phyloP scores from a whole-genome alignment of 1,139 yeast species.

The Pichia terricola region DNA sequence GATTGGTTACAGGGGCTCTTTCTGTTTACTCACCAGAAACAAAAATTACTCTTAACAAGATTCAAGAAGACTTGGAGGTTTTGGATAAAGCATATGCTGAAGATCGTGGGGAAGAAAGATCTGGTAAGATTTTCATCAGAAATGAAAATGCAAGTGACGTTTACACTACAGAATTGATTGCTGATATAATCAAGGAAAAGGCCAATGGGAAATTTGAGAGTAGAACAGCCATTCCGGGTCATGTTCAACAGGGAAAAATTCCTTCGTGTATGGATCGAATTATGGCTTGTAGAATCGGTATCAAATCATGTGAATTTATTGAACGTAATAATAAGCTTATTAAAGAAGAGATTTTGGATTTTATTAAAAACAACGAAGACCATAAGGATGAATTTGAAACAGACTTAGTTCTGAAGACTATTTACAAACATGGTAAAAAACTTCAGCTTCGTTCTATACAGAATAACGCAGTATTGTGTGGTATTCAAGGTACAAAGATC shows the following conservation, averaged over 20 bases:
- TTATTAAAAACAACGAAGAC: neutral
- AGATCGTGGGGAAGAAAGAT: conserved; percentile 74
- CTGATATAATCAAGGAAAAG: conserved; percentile 58
- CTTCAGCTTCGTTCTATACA: conserved; percentile 11
- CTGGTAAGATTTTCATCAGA: conserved; percentile 64
- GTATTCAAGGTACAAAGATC: conserved; percentile 57
- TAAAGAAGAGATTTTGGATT: neutral
- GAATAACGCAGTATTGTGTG: conserved; percentile 53
- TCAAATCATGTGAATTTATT: conserved; percentile 60
- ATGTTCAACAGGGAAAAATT: conserved; percentile 75
- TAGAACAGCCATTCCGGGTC: conserved; percentile 73
- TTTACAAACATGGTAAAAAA: conserved; percentile 22
- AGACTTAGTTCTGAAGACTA: conserved; percentile 25
- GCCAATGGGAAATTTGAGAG: conserved; percentile 63
- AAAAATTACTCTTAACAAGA: conserved; percentile 59
- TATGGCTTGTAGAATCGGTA: conserved; percentile 59
- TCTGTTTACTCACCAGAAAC: conserved; percentile 92
- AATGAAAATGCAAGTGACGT: conserved; percentile 64
- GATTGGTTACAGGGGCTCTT: conserved; percentile 87
- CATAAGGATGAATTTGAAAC: conserved; percentile 10
- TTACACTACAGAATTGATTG: conserved; percentile 55
- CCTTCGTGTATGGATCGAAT: conserved; percentile 75
- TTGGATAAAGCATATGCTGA: conserved; percentile 58
- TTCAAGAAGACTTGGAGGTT: conserved; percentile 68
- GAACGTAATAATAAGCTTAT: conserved; percentile 30